phyloP scores from a whole-genome alignment of 2,329 filamentous ascomycete genomes.

The Colletotrichum aenigma region DNA sequence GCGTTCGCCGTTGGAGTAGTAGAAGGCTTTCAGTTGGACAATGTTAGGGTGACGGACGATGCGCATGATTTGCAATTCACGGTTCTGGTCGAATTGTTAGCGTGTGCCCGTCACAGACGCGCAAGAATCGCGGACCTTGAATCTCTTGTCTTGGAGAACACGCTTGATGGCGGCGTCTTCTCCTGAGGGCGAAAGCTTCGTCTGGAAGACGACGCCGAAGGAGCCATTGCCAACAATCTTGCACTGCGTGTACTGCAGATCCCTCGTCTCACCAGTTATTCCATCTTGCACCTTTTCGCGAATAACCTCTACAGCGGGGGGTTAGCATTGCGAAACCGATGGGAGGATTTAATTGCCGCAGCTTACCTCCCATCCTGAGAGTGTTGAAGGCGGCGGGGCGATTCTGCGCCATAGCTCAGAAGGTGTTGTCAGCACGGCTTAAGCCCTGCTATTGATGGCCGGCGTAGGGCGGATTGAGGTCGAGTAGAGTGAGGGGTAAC shows the following conservation, averaged over 20 bases:
- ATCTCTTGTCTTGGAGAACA: slow-evolving; percentile 97
- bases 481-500: slow-evolving; percentile 30
- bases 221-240: slow-evolving; percentile 99
- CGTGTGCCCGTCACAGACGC: not conserved
- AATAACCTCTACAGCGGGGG: slow-evolving; percentile 76
- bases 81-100: slow-evolving; percentile 68
- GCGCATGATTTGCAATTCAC: slow-evolving; percentile 99
- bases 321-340: slow-evolving; percentile 5
- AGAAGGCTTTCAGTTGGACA: slow-evolving; percentile 98
- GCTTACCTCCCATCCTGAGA: slow-evolving; percentile 96
- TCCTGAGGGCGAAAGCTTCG: slow-evolving; percentile 95
- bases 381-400: slow-evolving; percentile 86
- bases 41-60: slow-evolving; percentile 99
- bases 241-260: slow-evolving; percentile 98
- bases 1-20: slow-evolving; percentile 98
- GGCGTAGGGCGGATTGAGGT: slow-evolving; percentile 22
- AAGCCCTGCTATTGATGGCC: slow-evolving; percentile 21
- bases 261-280: slow-evolving; percentile 92
- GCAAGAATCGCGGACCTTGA: slow-evolving; percentile 73
- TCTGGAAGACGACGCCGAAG: slow-evolving; percentile 98
- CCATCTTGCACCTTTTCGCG: slow-evolving; percentile 99
- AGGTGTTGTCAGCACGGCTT: slow-evolving; percentile 21
- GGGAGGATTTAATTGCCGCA: slow-evolving; percentile 13
- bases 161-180: slow-evolving; percentile 99
- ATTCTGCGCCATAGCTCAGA: slow-evolving; percentile 77